Evolutionary conservation across 2,329 filamentous ascomycete genomes (phyloP).

Genomic region (Simplicillium sp.): DNA sequence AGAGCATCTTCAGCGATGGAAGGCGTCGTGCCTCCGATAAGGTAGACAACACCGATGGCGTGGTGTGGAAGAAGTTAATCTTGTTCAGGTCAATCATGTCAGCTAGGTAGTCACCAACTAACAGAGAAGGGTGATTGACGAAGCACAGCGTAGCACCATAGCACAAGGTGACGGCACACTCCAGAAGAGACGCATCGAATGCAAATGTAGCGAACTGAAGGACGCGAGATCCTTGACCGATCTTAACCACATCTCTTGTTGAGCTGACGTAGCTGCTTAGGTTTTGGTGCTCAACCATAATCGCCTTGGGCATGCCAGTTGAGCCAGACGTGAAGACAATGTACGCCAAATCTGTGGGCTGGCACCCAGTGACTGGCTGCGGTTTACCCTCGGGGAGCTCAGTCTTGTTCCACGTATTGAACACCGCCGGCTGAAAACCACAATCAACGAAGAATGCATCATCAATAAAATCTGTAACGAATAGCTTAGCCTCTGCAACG

Average conservation of each 20-base stretch:
- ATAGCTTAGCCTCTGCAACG: background rate
- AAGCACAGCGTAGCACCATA: constrained; percentile 3
- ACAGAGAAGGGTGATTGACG: background rate
- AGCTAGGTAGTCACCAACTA: constrained; percentile 3
- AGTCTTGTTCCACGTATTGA: background rate
- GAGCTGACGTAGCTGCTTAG: constrained; percentile 3
- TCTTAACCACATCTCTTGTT: background rate
- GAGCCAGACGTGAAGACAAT: constrained; percentile 4
- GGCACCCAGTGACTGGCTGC: background rate
- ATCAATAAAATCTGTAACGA: constrained; percentile 1
- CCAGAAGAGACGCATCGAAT: constrained; percentile 4
- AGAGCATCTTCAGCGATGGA: constrained; percentile 2
- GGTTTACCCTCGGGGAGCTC: background rate
- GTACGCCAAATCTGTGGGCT: background rate
- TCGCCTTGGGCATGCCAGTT: constrained; percentile 3
- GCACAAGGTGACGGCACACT: constrained; percentile 3
- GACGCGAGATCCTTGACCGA: constrained; percentile 2
- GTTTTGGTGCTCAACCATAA: constrained; percentile 3
- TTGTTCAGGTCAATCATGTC: constrained; percentile 1
- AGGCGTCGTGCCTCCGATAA: background rate
- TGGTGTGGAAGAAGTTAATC: constrained; percentile 1
- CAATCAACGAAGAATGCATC: background rate
- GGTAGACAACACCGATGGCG: background rate
- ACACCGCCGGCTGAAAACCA: background rate
- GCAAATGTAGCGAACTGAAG: constrained; percentile 4